phyloP scores from a whole-genome alignment of 176 grass and related monocot genomes.

The Poa annua region DNA sequence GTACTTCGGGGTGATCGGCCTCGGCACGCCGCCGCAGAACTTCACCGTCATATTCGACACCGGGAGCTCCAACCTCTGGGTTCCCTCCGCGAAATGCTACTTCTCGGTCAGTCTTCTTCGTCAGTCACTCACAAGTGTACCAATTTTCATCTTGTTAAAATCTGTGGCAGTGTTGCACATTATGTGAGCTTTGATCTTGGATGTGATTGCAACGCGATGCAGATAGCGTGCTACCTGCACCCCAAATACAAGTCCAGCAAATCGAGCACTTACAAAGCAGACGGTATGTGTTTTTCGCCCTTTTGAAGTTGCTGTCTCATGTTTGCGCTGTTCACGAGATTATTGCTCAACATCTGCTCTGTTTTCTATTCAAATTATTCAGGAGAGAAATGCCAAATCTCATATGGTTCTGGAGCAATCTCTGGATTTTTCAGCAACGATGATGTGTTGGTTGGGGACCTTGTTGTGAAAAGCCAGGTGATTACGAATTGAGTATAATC shows the following conservation, averaged over 20 bases:
- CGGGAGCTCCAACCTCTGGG: slow-evolving; percentile 95
- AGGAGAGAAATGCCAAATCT: slow-evolving; percentile 83
- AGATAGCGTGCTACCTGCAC: slow-evolving; percentile 91
- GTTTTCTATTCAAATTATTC: slow-evolving; percentile 6
- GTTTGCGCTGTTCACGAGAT: neutral
- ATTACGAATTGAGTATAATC: neutral
- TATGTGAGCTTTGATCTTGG: neutral
- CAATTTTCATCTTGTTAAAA: neutral
- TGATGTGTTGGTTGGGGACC: slow-evolving; percentile 72
- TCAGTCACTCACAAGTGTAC: neutral
- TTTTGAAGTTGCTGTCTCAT: neutral
- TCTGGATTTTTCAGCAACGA: slow-evolving; percentile 93
- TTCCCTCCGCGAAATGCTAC: slow-evolving; percentile 88
- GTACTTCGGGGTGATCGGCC: slow-evolving; percentile 78
- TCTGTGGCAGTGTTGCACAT: neutral
- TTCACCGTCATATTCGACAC: slow-evolving; percentile 96
- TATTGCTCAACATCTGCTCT: neutral
- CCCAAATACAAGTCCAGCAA: slow-evolving; percentile 63
- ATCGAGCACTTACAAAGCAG: slow-evolving; percentile 75
- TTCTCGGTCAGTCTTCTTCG: slow-evolving; percentile 59
- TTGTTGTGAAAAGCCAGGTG: slow-evolving; percentile 75
- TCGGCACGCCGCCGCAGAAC: slow-evolving; percentile 83
- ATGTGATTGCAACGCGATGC: slow-evolving; percentile 13
- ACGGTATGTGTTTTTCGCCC: slow-evolving; percentile 50
- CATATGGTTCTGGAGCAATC: slow-evolving; percentile 84